Conservation (phyloP, 805 yeast species). For the Lachancea lanzarotensis region DNA sequence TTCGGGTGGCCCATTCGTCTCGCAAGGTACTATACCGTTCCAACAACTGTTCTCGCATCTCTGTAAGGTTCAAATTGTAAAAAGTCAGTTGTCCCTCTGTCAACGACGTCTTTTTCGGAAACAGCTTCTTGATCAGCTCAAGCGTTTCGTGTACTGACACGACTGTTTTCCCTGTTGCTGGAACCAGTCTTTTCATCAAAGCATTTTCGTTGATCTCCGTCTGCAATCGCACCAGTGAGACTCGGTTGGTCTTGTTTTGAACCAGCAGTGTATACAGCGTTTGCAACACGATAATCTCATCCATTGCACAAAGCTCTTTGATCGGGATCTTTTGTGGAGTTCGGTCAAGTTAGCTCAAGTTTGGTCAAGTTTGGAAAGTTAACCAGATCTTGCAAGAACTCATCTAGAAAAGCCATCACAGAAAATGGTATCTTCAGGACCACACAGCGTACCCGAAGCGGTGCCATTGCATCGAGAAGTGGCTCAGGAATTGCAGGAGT, state of each 20-base stretch:
- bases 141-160: slow-evolving; percentile 29
- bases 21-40: slow-evolving; percentile 12
- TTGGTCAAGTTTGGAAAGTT: too few species aligned
- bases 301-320: slow-evolving; percentile 9
- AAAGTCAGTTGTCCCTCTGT: slow-evolving; percentile 31
- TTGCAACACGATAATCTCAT: slow-evolving; percentile 29
- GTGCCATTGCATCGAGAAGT: slow-evolving; percentile 21
- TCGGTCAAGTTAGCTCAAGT: too few species aligned
- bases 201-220: slow-evolving; percentile 30
- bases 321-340: slow-evolving; percentile 1
- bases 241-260: slow-evolving; percentile 17
- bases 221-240: slow-evolving; percentile 29
- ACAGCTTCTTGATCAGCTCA: slow-evolving; percentile 22
- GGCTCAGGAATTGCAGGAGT: slow-evolving; percentile 12
- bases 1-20: background rate
- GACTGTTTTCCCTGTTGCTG: slow-evolving; percentile 18
- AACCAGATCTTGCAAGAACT: background rate
- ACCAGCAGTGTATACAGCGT: slow-evolving; percentile 23
- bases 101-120: slow-evolving; percentile 28
- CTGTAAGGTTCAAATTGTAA: slow-evolving; percentile 25
- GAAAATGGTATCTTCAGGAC: background rate
- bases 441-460: slow-evolving; percentile 7
- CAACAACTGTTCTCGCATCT: slow-evolving; percentile 15
- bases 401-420: background rate
- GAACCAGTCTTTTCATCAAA: slow-evolving; percentile 20